Percentiles rank a stretch among this genome's conserved stretches.
Conservation (phyloP, 345 rosid genomes). For the Acer campestre region DNA sequence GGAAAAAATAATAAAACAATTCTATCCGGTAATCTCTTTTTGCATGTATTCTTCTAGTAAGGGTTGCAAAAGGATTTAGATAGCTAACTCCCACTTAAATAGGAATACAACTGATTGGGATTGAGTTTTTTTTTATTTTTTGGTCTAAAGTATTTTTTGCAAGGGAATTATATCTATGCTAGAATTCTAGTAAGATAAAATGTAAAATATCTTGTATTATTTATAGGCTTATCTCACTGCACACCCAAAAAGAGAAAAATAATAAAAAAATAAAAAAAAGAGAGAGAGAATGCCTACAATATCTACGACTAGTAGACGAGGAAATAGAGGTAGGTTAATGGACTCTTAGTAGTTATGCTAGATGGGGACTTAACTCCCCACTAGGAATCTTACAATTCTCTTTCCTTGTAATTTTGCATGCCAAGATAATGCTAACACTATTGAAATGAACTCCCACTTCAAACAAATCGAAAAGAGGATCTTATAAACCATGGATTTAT, state of each 20-base stretch:
- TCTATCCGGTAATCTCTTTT: neutral
- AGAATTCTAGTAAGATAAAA: slow-evolving; percentile 1
- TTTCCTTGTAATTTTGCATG: neutral
- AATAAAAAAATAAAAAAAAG: too few relatives aligned
- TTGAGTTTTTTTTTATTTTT: neutral
- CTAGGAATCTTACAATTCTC: neutral
- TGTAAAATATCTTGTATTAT: neutral
- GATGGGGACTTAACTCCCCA: neutral
- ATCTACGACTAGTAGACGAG: neutral
- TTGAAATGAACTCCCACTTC: neutral
- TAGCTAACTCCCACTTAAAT: neutral
- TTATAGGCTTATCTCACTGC: neutral
- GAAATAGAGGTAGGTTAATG: neutral
- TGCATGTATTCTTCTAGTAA: neutral
- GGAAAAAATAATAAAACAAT: too few relatives aligned
- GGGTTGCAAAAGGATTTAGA: neutral
- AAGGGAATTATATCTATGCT: neutral
- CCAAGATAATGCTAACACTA: neutral
- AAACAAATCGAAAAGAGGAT: neutral
- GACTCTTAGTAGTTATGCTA: neutral
- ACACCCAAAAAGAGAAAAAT: too few relatives aligned
- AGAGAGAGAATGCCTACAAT: neutral
- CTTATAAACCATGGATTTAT: neutral
- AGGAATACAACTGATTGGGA: neutral
- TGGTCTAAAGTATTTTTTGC: neutral